These are phyloP conservation scores for Triticum aestivum DNA, from an alignment of 176 grass and related monocot species.

Conservation along the genomic window DNA sequence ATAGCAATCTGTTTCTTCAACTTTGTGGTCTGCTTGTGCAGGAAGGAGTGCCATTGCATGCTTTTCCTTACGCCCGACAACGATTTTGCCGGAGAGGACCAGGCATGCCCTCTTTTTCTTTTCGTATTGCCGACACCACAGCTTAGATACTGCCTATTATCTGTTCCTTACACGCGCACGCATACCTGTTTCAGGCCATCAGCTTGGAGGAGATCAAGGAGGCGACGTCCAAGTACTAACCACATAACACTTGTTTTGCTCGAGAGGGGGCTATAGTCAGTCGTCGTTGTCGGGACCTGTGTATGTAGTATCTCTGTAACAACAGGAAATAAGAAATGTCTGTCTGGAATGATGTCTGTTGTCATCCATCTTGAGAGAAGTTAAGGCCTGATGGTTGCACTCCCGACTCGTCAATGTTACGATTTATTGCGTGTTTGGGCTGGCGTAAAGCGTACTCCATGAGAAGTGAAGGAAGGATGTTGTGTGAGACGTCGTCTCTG, in stretches of 20 bases:
- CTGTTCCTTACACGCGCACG: background rate
- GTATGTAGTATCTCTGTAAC: constrained; percentile 18
- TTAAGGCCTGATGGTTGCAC: background rate
- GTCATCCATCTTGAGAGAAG: background rate
- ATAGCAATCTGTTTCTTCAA: background rate
- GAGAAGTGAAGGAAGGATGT: background rate
- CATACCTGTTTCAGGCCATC: constrained; percentile 46
- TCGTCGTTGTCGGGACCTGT: background rate
- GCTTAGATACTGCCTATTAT: background rate
- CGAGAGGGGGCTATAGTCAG: background rate
- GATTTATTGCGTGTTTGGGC: constrained; percentile 2
- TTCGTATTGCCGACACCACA: background rate
- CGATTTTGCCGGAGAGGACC: constrained; percentile 89
- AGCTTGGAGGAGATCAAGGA: constrained; percentile 84
- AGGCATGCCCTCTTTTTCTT: constrained; percentile 33
- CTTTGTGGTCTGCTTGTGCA: constrained; percentile 28
- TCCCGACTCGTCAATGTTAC: background rate
- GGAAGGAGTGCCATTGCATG: constrained; percentile 98
- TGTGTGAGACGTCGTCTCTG: background rate
- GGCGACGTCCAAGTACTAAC: constrained; percentile 71
- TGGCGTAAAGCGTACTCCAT: background rate
- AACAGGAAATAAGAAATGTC: constrained; percentile 20
- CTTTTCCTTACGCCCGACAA: constrained; percentile 95
- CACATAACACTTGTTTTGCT: background rate
- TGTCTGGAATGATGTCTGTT: background rate